phyloP scores from a whole-genome alignment of 2,329 filamentous ascomycete genomes.

The Diaporthe eres region DNA sequence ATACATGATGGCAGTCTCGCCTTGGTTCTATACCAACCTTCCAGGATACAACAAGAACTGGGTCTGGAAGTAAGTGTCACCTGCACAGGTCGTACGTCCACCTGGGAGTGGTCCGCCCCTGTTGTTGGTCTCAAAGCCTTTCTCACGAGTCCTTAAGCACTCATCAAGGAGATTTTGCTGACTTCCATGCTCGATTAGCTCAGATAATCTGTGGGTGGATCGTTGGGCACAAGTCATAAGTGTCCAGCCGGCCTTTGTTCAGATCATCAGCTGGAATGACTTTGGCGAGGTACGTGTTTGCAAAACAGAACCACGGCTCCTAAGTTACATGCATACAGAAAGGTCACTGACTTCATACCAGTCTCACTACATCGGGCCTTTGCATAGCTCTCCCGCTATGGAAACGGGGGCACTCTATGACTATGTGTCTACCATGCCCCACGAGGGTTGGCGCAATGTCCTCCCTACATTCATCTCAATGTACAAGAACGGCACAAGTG shows the following conservation, averaged over 20 bases:
- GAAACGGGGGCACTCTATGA: not conserved
- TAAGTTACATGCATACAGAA: not conserved
- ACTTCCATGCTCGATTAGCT: too few species aligned
- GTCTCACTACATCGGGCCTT: conserved; percentile 66
- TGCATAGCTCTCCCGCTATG: conserved; percentile 45
- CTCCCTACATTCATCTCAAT: conserved; percentile 9
- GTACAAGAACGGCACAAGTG: conserved; percentile 13
- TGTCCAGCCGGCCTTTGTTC: conserved; percentile 62
- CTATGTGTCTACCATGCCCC: conserved; percentile 25
- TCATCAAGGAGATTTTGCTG: too few species aligned
- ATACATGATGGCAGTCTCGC: conserved; percentile 69
- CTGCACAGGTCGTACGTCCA: not conserved
- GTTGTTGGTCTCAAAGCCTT: not conserved
- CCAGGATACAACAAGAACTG: conserved; percentile 71
- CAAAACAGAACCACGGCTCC: not conserved
- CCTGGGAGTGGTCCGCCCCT: not conserved
- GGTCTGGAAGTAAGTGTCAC: conserved; percentile 64
- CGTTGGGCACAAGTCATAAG: conserved; percentile 71
- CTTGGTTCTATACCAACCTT: conserved; percentile 73
- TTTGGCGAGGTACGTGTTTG: conserved; percentile 55
- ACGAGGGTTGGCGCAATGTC: conserved; percentile 22
- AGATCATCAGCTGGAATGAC: conserved; percentile 63
- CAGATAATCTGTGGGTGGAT: conserved; percentile 69
- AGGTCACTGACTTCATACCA: conserved; percentile 44
- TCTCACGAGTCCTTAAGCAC: not conserved